Conservation (phyloP, 352 stramenopile species). For the Peronospora tabacina region DNA sequence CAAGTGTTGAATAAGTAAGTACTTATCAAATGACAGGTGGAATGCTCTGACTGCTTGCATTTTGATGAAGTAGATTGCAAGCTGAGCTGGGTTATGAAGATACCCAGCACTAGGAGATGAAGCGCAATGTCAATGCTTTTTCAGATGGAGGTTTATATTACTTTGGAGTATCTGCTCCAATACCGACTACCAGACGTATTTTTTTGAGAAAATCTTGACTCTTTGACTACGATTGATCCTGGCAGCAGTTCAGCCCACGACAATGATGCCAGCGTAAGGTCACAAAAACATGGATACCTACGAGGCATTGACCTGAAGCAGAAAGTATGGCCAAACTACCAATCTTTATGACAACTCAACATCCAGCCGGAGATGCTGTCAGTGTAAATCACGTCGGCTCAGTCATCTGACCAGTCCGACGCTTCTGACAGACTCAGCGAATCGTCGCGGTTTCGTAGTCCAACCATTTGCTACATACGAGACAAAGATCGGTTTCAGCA, state of each 20-base stretch:
- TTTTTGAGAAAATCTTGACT: constrained; percentile 34
- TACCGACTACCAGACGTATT: constrained; percentile 50
- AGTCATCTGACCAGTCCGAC: constrained; percentile 85
- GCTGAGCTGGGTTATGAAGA: constrained; percentile 37
- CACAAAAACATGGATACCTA: constrained; percentile 10
- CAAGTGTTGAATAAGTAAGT: constrained; percentile 28
- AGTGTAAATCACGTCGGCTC: constrained; percentile 13
- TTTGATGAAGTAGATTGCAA: constrained; percentile 49
- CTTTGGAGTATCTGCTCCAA: constrained; percentile 46
- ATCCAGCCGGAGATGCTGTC: constrained; percentile 17
- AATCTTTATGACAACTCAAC: constrained; percentile 15
- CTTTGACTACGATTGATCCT: constrained; percentile 7
- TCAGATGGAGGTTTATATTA: constrained; percentile 48
- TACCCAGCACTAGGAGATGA: constrained; percentile 22
- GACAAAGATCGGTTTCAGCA: constrained; percentile 2
- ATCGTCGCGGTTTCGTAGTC: constrained; percentile 60
- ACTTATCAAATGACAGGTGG: constrained; percentile 37
- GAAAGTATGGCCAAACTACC: constrained; percentile 17
- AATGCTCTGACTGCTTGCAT: constrained; percentile 49
- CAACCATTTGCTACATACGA: constrained; percentile 78
- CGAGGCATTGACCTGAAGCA: no score
- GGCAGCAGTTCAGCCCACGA: no score
- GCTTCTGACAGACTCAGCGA: constrained; percentile 80
- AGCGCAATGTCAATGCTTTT: constrained; percentile 36
- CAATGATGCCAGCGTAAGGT: no score